phyloP scores from a whole-genome alignment of 257 asterid species.

The Petrea volubilis region DNA sequence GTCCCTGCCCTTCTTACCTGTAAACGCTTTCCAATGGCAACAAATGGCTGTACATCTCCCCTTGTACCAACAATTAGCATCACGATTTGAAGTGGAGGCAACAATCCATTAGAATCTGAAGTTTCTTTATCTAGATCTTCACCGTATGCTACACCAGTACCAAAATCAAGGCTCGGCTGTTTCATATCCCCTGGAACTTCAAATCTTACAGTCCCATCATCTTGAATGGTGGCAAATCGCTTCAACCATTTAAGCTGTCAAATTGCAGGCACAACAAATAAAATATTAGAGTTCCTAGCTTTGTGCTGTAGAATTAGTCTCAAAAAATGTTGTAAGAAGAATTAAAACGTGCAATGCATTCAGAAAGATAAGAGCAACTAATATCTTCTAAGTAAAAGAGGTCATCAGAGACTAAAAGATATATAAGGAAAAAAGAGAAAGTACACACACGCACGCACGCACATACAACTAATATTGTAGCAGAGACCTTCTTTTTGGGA shows the following conservation, averaged over 20 bases:
- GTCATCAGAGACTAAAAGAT: not conserved
- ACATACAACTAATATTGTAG: constrained; percentile 13
- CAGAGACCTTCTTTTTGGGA: constrained; percentile 64
- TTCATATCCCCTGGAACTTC: constrained; percentile 67
- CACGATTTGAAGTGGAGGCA: constrained; percentile 81
- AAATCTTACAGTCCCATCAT: constrained; percentile 76
- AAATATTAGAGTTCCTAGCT: not conserved
- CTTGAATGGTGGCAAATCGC: constrained; percentile 57
- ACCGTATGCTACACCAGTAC: constrained; percentile 37
- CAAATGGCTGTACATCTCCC: constrained; percentile 92
- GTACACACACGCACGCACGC: not conserved
- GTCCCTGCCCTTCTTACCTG: constrained; percentile 45
- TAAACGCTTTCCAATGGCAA: constrained; percentile 80
- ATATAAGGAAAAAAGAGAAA: not conserved
- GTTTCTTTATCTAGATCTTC: constrained; percentile 36
- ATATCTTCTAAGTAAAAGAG: not conserved
- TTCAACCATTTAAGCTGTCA: constrained; percentile 68
- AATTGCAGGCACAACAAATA: constrained; percentile 10
- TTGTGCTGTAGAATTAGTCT: not conserved
- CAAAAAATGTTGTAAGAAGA: not conserved
- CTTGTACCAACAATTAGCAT: constrained; percentile 92
- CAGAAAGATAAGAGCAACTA: not conserved
- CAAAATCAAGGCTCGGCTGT: constrained; percentile 49
- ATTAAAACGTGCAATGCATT: not conserved
- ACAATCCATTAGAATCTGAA: constrained; percentile 35